A percentile compares a stretch with the other conserved stretches of the same genome.
Evolutionary conservation across 2,329 filamentous ascomycete genomes (phyloP).

Genomic region (Chrysosporium queenslandicum): DNA sequence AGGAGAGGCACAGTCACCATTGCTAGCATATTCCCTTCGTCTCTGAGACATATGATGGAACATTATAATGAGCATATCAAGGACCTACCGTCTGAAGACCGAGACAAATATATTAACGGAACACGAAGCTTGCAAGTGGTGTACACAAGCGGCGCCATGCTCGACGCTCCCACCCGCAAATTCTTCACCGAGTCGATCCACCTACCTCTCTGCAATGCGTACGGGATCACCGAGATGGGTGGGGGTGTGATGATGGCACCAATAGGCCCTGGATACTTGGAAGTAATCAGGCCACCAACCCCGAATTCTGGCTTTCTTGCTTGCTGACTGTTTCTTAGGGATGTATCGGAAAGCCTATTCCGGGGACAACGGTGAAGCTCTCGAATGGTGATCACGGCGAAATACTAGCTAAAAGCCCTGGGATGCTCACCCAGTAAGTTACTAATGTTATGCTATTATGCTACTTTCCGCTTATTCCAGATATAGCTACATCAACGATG

Average conservation of each 20-base stretch:
- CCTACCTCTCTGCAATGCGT: conserved; percentile 3
- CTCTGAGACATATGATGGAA: conserved; percentile 10
- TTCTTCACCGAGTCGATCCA: background rate
- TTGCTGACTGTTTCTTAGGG: background rate
- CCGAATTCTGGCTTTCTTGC: background rate
- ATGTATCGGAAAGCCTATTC: conserved; percentile 12
- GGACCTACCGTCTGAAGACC: background rate
- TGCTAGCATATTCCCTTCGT: background rate
- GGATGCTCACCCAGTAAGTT: conserved; percentile 9
- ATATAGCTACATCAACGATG: conserved; percentile 13
- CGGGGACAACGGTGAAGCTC: conserved; percentile 7
- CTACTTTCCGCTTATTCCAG: background rate
- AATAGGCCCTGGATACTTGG: background rate
- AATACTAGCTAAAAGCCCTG: conserved; percentile 11
- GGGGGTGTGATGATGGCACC: conserved; percentile 5
- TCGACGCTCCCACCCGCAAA: conserved; percentile 2
- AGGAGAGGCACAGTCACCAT: background rate
- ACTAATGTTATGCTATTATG: background rate
- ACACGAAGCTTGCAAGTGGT: conserved; percentile 2
- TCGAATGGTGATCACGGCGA: conserved; percentile 13
- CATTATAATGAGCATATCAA: conserved; percentile 13
- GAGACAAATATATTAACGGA: conserved; percentile 8
- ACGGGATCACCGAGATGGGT: conserved; percentile 9
- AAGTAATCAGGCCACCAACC: conserved; percentile 1
- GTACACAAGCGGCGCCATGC: conserved; percentile 1